phyloP scores from a whole-genome alignment of 2,329 filamentous ascomycete species.

The Ilyonectria robusta region DNA sequence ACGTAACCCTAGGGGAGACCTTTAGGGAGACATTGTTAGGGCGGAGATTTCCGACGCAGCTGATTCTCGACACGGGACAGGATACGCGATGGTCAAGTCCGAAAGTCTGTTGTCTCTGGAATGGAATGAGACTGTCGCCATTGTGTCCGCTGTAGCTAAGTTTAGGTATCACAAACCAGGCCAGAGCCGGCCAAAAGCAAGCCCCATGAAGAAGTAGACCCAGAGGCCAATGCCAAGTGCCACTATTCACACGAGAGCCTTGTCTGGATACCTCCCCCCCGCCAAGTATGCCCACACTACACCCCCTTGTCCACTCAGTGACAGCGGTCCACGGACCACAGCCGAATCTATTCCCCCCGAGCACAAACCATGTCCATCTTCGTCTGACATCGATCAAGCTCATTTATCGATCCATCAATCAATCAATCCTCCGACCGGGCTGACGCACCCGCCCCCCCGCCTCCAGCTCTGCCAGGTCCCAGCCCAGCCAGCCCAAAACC shows the following conservation, averaged over 20 bases:
- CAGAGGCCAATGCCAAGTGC: not conserved
- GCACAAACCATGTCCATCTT: not conserved
- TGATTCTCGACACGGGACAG: not conserved
- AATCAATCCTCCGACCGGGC: slow-evolving; percentile 5
- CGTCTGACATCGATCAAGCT: slow-evolving; percentile 8
- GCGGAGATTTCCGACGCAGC: not conserved
- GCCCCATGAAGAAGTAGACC: not conserved
- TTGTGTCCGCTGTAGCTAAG: too few species aligned
- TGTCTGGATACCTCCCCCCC: not conserved
- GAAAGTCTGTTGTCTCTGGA: not conserved
- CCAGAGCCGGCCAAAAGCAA: not conserved
- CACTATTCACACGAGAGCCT: not conserved
- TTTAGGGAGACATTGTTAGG: not conserved
- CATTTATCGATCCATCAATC: slow-evolving; percentile 5
- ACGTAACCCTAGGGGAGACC: not conserved
- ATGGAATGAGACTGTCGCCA: too few species aligned
- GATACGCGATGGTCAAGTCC: not conserved
- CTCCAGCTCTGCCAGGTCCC: slow-evolving; percentile 11
- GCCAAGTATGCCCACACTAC: not conserved
- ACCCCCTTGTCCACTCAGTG: not conserved
- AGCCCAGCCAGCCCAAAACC: slow-evolving; percentile 15
- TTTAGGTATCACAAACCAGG: too few species aligned
- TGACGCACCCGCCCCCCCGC: not conserved
- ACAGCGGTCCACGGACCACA: not conserved
- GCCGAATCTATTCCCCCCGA: not conserved